Conservation (phyloP, 2,329 filamentous ascomycete species). For the Raffaelea deltoideospora region DNA sequence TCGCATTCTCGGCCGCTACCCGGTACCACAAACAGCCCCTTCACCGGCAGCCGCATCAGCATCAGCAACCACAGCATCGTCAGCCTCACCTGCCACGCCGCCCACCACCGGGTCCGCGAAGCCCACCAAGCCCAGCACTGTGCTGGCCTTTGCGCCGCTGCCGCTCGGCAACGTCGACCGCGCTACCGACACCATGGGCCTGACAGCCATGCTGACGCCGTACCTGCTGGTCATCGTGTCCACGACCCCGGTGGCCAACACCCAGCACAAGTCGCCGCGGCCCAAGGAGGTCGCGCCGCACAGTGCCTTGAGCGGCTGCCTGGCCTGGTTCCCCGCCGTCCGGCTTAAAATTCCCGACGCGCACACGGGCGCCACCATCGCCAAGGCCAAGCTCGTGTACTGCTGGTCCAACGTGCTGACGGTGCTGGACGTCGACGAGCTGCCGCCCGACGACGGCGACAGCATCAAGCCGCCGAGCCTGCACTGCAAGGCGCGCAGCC, state of each 20-base stretch:
- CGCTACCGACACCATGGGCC: slow-evolving; percentile 68
- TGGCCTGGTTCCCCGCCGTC: slow-evolving; percentile 96
- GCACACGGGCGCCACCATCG: slow-evolving; percentile 50
- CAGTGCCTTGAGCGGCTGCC: slow-evolving; percentile 79
- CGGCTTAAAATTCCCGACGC: slow-evolving; percentile 67
- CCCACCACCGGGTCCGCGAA: slow-evolving; percentile 20
- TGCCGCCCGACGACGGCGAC: slow-evolving; percentile 29
- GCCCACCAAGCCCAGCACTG: slow-evolving; percentile 77
- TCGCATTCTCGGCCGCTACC: slow-evolving; percentile 82
- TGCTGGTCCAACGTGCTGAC: slow-evolving; percentile 98
- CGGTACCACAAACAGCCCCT: too few species aligned
- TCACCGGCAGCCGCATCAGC: too few species aligned
- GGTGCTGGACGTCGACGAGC: slow-evolving; percentile 73
- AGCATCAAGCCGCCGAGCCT: slow-evolving; percentile 66
- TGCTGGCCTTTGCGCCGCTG: slow-evolving; percentile 78
- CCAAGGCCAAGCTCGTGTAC: slow-evolving; percentile 81
- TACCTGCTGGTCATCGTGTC: slow-evolving; percentile 95
- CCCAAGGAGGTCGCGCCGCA: slow-evolving; percentile 86
- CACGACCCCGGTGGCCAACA: slow-evolving; percentile 89
- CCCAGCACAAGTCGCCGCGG: slow-evolving; percentile 82
- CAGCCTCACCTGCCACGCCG: slow-evolving; percentile 29
- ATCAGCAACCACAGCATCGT: too few species aligned
- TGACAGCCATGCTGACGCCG: slow-evolving; percentile 90
- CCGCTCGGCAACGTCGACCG: slow-evolving; percentile 91
- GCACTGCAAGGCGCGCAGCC: slow-evolving; percentile 65